A percentile compares a stretch with the other conserved stretches of the same genome.
Conservation (phyloP, 805 yeast species). For the Suhomyces sp. region DNA sequence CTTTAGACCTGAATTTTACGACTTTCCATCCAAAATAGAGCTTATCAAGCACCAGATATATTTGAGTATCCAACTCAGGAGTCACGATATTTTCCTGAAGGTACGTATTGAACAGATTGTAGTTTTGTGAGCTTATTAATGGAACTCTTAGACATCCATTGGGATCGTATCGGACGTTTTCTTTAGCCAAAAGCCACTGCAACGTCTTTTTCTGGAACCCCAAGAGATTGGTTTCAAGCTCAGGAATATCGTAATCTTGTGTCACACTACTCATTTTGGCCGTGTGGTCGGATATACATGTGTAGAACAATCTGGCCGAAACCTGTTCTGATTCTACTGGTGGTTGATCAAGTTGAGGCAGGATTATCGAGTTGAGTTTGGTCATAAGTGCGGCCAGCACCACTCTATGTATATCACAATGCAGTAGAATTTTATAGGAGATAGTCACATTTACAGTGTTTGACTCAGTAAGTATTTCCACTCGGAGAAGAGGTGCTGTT, state of each 20-base stretch:
- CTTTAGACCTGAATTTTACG: conserved; percentile 6
- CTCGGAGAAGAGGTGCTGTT: conserved; percentile 4
- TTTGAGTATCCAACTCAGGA: not conserved
- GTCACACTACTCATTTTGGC: conserved; percentile 16
- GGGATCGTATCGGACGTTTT: conserved; percentile 39
- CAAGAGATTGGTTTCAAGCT: conserved; percentile 41
- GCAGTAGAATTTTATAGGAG: conserved; percentile 12
- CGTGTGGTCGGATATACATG: conserved; percentile 47
- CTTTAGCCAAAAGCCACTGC: conserved; percentile 54
- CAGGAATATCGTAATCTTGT: conserved; percentile 34
- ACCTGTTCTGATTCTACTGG: conserved; percentile 1
- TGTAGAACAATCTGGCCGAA: conserved; percentile 45
- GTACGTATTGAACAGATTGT: not conserved
- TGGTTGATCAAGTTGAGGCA: not conserved
- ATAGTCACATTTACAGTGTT: conserved; percentile 12
- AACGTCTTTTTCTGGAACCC: conserved; percentile 55
- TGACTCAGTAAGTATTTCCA: conserved; percentile 10
- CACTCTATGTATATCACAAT: conserved; percentile 16
- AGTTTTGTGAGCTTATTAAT: conserved; percentile 13
- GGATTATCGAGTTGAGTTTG: conserved; percentile 9
- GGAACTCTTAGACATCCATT: conserved; percentile 19
- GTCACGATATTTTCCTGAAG: not conserved
- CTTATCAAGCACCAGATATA: conserved; percentile 30
- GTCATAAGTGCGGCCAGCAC: conserved; percentile 16
- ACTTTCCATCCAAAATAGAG: conserved; percentile 55